phyloP scores from a whole-genome alignment of 1,284 basidiomycete species.

The Cryptococcus neoformans region DNA sequence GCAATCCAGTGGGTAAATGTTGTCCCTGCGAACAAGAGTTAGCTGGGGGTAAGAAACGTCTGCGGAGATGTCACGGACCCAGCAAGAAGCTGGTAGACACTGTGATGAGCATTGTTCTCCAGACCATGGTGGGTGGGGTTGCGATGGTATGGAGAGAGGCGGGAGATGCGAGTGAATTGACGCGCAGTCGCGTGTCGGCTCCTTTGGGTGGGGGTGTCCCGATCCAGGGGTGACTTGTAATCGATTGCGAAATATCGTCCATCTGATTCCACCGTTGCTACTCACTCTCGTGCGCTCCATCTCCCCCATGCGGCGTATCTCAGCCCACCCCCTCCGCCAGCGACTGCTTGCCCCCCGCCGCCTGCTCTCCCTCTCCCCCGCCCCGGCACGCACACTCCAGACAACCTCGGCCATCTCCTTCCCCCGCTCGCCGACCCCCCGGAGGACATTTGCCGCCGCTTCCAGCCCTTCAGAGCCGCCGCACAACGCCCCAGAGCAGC shows the following conservation, averaged over 20 bases:
- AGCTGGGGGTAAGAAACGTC: background rate
- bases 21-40: conserved; percentile 26
- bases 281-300: too few species aligned
- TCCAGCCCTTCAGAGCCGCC: background rate
- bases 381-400: conserved; percentile 5
- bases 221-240: too few species aligned
- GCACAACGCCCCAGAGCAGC: background rate
- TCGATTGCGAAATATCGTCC: background rate
- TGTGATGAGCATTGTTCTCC: conserved; percentile 41
- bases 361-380: background rate
- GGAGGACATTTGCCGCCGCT: conserved; percentile 12
- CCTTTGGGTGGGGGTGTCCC: too few species aligned
- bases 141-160: background rate
- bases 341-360: too few species aligned
- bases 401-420: conserved; percentile 3
- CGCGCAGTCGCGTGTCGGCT: too few species aligned
- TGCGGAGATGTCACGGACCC: conserved; percentile 16
- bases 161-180: background rate
- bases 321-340: too few species aligned
- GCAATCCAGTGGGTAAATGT: conserved; percentile 49
- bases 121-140: conserved; percentile 29
- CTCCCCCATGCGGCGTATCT: background rate
- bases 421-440: conserved; percentile 4
- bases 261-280: background rate
- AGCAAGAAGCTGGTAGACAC: conserved; percentile 44